Percentiles rank a stretch among this genome's conserved stretches.
phyloP scores from a whole-genome alignment of 164 flowering plant species.

The Pachysandra terminalis region DNA sequence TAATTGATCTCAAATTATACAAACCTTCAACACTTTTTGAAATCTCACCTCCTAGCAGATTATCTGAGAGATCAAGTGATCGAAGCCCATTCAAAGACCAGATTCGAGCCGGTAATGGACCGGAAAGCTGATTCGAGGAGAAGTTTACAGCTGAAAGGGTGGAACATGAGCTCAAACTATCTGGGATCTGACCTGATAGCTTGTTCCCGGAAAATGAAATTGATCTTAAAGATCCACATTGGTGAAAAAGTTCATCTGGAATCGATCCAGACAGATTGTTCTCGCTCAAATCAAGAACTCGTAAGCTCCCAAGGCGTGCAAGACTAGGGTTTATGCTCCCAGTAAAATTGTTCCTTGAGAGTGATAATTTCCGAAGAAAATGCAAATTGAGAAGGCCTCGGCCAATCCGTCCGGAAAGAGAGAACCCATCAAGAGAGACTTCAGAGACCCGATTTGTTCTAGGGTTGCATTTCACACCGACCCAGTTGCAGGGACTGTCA shows the following conservation, averaged over 20 bases:
- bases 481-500: slow-evolving; percentile 72
- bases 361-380: slow-evolving; percentile 57
- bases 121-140: slow-evolving; percentile 70
- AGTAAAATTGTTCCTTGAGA: slow-evolving; percentile 66
- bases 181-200: slow-evolving; percentile 64
- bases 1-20: slow-evolving; percentile 50
- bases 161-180: slow-evolving; percentile 58
- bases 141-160: slow-evolving; percentile 55
- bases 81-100: slow-evolving; percentile 69
- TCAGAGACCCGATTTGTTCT: slow-evolving; percentile 71
- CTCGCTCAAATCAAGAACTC: slow-evolving; percentile 57
- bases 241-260: slow-evolving; percentile 66
- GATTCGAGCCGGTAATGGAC: slow-evolving; percentile 52
- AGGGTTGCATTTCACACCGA: slow-evolving; percentile 68
- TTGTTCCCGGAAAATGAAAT: slow-evolving; percentile 70
- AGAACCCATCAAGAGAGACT: slow-evolving; percentile 69
- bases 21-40: slow-evolving; percentile 51
- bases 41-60: slow-evolving; percentile 67
- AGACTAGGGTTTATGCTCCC: slow-evolving; percentile 61
- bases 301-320: slow-evolving; percentile 41
- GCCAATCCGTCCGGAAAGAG: slow-evolving; percentile 71
- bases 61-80: slow-evolving; percentile 70
- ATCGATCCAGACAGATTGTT: slow-evolving; percentile 69
- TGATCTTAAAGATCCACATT: slow-evolving; percentile 61
- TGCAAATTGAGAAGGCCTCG: slow-evolving; percentile 64